Base-by-base conservation (phyloP, 2,329 filamentous ascomycete genomes). In the Clonostachys solani region DNA sequence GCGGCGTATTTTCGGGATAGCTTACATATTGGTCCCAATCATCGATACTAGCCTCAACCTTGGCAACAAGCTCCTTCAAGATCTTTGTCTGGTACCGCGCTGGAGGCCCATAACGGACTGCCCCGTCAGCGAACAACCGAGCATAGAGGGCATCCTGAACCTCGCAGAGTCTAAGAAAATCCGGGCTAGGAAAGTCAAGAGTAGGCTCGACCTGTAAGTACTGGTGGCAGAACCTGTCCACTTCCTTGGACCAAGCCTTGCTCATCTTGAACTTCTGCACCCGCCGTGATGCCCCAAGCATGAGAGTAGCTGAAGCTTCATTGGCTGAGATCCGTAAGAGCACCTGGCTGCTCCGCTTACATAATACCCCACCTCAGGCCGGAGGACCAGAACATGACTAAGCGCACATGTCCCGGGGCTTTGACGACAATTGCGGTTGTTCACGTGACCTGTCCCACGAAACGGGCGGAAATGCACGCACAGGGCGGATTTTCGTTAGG, bases 11-110 rank as follows among this genome's bases (percentile, higher is more conserved):
- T 29, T 29, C 10, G 7, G 36, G 36, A 38, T n/a, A 35, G 73
- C 87, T 73, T 86, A 95, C 92, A 85, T 95, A 83, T 75, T 89
- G 77, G 56, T 96, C 88, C 66, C 90, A 92, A 63, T 96, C 83
- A 48, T 81, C 75, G 43, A 95, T 89, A 34, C 86, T 80, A 33
- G 75, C 69, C 64, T 96, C 89, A 45, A 96, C 83, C 48, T 74
- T 79, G 8, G 74, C 67, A 12, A 90, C 70, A 34, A 96, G 73
- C 52, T 81, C 72, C 62, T 95, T 96, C 45, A 96, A 66, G 1
- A 89, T 78, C 49, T 82, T 78, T 15, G 86, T 66, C 54, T 84
- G 82, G 60, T 95, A 95, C 45, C 84, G 72, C 17, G 74, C 69
- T 8, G 88, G 86, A 16, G 87, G 87, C 8, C 79, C 69, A 56